These are phyloP conservation scores for Crithidia thermophila DNA, from an alignment of 208 protist genomes.

Conservation along the genomic window DNA sequence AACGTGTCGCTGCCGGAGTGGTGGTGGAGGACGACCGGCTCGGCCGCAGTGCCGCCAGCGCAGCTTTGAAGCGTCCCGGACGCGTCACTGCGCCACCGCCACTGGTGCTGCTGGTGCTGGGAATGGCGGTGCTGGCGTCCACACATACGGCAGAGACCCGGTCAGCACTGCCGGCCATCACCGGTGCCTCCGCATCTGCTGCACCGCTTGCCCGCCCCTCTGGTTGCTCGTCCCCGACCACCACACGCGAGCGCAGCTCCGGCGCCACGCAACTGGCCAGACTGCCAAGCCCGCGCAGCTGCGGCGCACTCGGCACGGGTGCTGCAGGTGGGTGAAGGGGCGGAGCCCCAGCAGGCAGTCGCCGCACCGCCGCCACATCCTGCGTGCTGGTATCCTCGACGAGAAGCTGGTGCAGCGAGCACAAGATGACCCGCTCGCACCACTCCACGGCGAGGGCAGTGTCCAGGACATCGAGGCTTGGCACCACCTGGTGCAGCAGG, in stretches of 20 bases:
- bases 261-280: slow-evolving; percentile 19
- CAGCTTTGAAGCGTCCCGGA: slow-evolving; percentile 23
- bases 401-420: slow-evolving; percentile 17
- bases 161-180: background rate
- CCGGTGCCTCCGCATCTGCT: background rate
- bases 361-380: background rate
- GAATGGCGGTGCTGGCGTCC: background rate
- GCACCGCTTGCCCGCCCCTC: background rate
- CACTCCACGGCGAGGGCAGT: background rate
- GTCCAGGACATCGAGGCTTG: slow-evolving; percentile 21
- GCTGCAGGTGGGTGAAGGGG: slow-evolving; percentile 19
- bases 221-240: slow-evolving; percentile 5
- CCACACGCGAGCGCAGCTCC: slow-evolving; percentile 32
- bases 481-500: slow-evolving; percentile 30
- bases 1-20: slow-evolving; percentile 8
- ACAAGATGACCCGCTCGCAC: slow-evolving; percentile 15
- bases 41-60: slow-evolving; percentile 29
- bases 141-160: background rate
- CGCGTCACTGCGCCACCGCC: too few species aligned
- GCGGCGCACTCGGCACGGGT: background rate
- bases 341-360: slow-evolving; percentile 8
- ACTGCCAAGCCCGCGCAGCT: slow-evolving; percentile 21
- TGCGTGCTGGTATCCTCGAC: background rate
- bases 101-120: background rate
- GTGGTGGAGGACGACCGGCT: slow-evolving; percentile 8